Percentiles rank a stretch among this genome's conserved stretches.
phyloP scores from a whole-genome alignment of 768 basidiomycete species.

The Cantharellus cinnabarinus region DNA sequence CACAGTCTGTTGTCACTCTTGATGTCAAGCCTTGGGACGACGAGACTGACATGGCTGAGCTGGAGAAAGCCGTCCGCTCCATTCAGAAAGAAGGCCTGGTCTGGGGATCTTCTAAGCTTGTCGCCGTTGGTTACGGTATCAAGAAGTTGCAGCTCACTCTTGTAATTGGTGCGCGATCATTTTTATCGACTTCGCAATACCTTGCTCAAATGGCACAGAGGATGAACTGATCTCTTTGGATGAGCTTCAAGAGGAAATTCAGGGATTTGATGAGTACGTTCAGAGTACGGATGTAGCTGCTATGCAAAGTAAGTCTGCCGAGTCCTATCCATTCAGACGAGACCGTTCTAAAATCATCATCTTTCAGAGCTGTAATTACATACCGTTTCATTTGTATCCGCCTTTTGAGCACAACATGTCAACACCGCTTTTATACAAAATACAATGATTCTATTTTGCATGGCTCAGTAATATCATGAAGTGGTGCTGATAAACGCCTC shows the following conservation, averaged over 20 bases:
- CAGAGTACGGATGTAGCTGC: conserved; percentile 85
- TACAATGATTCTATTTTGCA: too few relatives aligned
- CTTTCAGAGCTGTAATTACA: too few relatives aligned
- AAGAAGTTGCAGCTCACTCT: conserved; percentile 66
- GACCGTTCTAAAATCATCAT: too few relatives aligned
- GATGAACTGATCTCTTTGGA: conserved; percentile 87
- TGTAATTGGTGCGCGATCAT: conserved; percentile 24
- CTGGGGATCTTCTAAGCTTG: conserved; percentile 89
- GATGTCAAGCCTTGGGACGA: conserved; percentile 99
- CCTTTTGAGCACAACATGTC: too few relatives aligned
- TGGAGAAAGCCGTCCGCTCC: conserved; percentile 69
- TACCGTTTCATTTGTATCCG: too few relatives aligned
- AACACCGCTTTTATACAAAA: too few relatives aligned
- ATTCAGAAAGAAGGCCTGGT: conserved; percentile 79
- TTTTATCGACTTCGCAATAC: conserved; percentile 28
- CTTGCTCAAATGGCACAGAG: conserved; percentile 31
- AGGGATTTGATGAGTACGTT: conserved; percentile 68
- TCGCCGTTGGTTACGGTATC: conserved; percentile 84
- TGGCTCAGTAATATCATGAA: too few relatives aligned
- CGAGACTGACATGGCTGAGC: conserved; percentile 84
- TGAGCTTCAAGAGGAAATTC: conserved; percentile 80
- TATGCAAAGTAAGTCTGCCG: conserved; percentile 56
- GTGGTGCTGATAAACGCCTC: too few relatives aligned
- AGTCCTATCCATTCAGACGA: too few relatives aligned
- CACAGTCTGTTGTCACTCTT: conserved; percentile 86